Conservation (phyloP, 441 rosid genomes). For the Populus tomentosa region DNA sequence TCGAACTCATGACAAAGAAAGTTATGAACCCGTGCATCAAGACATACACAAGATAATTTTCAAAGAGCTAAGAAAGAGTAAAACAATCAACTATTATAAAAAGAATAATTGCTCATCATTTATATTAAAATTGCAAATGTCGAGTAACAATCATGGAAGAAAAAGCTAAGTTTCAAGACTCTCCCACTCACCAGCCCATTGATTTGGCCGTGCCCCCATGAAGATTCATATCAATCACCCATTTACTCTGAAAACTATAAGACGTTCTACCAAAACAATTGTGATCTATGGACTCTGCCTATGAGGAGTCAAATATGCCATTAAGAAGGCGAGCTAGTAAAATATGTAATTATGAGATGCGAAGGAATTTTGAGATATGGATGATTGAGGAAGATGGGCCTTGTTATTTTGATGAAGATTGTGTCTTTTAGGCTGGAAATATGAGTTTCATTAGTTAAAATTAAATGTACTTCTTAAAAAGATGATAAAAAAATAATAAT, state of each 20-base stretch:
- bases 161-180: not conserved
- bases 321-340: not conserved
- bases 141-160: not conserved
- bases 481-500: too few relatives aligned
- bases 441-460: not conserved
- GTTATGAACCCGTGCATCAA: too few relatives aligned
- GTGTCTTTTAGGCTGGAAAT: not conserved
- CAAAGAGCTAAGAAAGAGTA: not conserved
- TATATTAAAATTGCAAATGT: not conserved
- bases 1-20: too few relatives aligned
- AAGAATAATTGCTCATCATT: not conserved
- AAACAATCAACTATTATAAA: not conserved
- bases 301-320: not conserved
- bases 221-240: not conserved
- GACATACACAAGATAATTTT: not conserved
- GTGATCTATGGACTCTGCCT: not conserved
- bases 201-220: not conserved
- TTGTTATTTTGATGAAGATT: constrained; percentile 26
- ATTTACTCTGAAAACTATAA: not conserved
- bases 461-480: too few relatives aligned
- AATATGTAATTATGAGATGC: too few relatives aligned
- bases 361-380: constrained; percentile 29
- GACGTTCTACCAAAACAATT: not conserved
- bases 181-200: not conserved
- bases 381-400: constrained; percentile 38